These are phyloP conservation scores for Coemansia sp. DNA, from an alignment of 192 early-diverging fungal genomes.

Conservation along the genomic window DNA sequence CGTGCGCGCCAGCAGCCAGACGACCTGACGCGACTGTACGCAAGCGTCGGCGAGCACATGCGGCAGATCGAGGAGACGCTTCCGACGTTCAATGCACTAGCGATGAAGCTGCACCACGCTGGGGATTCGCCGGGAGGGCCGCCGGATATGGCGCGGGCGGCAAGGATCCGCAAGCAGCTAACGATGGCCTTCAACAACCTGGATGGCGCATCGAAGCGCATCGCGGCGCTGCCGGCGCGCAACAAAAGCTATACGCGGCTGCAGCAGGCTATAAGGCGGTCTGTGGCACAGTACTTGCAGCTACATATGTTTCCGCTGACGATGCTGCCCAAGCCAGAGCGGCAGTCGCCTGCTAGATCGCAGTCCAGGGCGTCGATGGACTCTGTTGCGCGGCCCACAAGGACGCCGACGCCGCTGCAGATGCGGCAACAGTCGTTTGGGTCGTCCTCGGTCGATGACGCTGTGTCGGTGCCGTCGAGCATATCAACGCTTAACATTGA, in stretches of 20 bases:
- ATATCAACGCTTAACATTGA: conserved; percentile 17
- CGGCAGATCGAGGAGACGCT: conserved; percentile 26
- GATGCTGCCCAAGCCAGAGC: conserved; percentile 64
- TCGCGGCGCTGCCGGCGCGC: conserved; percentile 55
- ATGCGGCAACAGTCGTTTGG: not conserved
- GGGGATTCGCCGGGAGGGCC: not conserved
- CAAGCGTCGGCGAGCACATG: conserved; percentile 17
- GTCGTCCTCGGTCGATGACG: not conserved
- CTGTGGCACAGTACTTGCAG: conserved; percentile 70
- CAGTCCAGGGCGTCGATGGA: not conserved
- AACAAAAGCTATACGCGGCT: conserved; percentile 58
- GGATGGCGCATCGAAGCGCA: conserved; percentile 63
- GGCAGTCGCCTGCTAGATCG: conserved; percentile 12
- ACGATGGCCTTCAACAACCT: conserved; percentile 64
- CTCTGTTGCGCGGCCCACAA: not conserved
- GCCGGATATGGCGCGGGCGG: conserved; percentile 59
- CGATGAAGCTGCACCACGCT: not conserved
- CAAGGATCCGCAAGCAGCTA: conserved; percentile 61
- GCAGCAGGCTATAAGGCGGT: conserved; percentile 62
- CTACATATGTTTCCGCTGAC: conserved; percentile 75
- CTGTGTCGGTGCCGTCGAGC: conserved; percentile 18
- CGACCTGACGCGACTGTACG: conserved; percentile 24
- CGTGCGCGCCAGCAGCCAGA: conserved; percentile 29
- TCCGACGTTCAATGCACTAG: conserved; percentile 35
- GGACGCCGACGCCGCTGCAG: conserved; percentile 10